These are phyloP conservation scores for Penicillium sp. DNA, from an alignment of 2,329 filamentous ascomycete species.

Conservation along the genomic window DNA sequence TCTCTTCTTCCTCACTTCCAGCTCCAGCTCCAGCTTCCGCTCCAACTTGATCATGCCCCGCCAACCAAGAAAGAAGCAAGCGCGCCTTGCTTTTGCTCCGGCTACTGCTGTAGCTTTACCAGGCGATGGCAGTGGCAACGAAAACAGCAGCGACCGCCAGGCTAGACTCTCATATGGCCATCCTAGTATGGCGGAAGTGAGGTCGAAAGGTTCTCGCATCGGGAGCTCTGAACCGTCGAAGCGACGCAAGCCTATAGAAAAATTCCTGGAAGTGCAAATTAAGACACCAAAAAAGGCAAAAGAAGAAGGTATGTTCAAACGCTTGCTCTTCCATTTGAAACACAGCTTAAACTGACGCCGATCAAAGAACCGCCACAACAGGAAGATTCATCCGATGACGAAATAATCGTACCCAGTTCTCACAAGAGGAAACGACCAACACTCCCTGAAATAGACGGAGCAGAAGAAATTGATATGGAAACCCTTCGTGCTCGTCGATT, in stretches of 20 bases:
- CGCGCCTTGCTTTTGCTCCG: conserved; percentile 48
- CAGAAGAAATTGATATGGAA: conserved; percentile 12
- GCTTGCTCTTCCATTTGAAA: neutral
- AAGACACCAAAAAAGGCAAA: neutral
- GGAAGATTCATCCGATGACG: conserved; percentile 17
- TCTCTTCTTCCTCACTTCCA: neutral
- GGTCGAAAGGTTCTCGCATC: conserved; percentile 8
- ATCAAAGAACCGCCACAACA: neutral
- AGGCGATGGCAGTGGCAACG: conserved; percentile 18
- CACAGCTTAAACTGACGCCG: neutral
- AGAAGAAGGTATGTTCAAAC: neutral
- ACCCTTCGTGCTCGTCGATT: conserved; percentile 28
- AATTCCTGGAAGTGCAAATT: neutral
- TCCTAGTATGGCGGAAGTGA: conserved; percentile 26
- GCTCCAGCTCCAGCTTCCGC: neutral
- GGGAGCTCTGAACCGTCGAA: neutral
- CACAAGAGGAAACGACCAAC: conserved; percentile 13
- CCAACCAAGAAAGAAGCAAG: conserved; percentile 43
- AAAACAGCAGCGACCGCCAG: conserved; percentile 30
- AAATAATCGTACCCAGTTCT: conserved; percentile 11
- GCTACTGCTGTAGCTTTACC: conserved; percentile 29
- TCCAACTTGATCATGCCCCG: conserved; percentile 32
- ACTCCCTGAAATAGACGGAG: neutral
- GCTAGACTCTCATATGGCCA: conserved; percentile 40
- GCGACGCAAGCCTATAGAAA: neutral